Base-by-base conservation (phyloP, 176 grass and related monocot species). In the Thalia dealbata region DNA sequence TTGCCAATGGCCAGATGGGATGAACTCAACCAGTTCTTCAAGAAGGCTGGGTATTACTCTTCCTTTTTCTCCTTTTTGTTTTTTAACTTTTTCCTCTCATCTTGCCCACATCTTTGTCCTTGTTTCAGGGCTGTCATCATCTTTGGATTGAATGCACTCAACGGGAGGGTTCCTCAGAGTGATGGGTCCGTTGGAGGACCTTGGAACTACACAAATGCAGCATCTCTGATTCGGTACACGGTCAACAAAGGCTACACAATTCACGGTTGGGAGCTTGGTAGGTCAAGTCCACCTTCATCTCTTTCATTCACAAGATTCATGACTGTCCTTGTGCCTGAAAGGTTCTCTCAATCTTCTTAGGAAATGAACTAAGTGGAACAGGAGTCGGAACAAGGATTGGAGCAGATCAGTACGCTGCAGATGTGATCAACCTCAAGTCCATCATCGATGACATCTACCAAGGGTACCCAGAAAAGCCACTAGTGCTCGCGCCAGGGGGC, bases 231-330 rank as follows among this genome's bases (percentile, higher is more conserved):
- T 56, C 83, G 30, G 0, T 92, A 97, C 14, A 91, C 81, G 0
- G 93, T 58, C 0, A 64, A 63, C 66, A 92, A 84, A 83, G 90
- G 90, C 43, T 90, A 97, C 38, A 24, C 25, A 0, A 92, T 97
- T 52, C 74, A 97, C 83, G 93, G 90, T 10, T 97, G 93, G 90
- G 90, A 97, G 67, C 87, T 97, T 52, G 93, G 93, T 97, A 82
- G 72, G 69, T 68, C 67, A 26, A 26, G 35, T 21, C 42, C 6
- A 32, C 13, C 27, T 14, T 18, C 6, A 64, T 32, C 2, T 18
- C 23, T 2, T n/a, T n/a, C n/a, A n/a, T n/a, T n/a, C n/a, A n/a
- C n/a, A n/a, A n/a, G 32, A 38, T 38, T 38, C 32, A 38, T 38
- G 32, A 38, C 32, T 38, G 45, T 48, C 6, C 45, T 48, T 0